Evolutionary conservation across 192 early-diverging fungal species (phyloP).

Genomic region (Backusella circina): DNA sequence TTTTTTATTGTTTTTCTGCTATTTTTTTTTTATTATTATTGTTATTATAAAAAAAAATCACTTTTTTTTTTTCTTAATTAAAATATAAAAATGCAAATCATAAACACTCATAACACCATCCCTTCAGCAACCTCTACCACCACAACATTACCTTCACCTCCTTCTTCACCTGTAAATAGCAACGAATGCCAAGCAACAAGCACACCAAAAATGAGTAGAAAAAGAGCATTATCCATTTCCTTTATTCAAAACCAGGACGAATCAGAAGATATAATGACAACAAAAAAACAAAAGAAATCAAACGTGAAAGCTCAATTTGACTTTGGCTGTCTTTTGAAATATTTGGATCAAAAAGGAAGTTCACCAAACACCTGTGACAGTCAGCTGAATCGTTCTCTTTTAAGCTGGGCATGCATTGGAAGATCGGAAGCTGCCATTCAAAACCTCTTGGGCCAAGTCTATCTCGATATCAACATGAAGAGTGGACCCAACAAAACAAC

Average conservation of each 20-base stretch:
- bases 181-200: not conserved
- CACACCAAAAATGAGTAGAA: not conserved
- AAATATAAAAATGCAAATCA: not conserved
- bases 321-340: not conserved
- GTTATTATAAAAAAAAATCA: no score
- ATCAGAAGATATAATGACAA: not conserved
- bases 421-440: slow-evolving; percentile 9
- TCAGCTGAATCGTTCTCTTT: slow-evolving; percentile 2
- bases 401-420: slow-evolving; percentile 17
- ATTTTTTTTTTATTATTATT: no score
- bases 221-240: not conserved
- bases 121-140: not conserved
- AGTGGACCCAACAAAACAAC: slow-evolving; percentile 9
- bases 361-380: not conserved
- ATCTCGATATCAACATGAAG: slow-evolving; percentile 9
- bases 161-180: slow-evolving; percentile 14
- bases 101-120: not conserved
- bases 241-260: not conserved
- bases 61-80: not conserved
- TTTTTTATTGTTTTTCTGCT: not conserved
- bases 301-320: not conserved
- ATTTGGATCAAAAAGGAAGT: slow-evolving; percentile 9
- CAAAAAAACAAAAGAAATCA: slow-evolving; percentile 10
- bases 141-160: slow-evolving; percentile 13
- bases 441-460: not conserved